These are phyloP conservation scores for Abrus precatorius DNA, from an alignment of 306 rosid species.

Conservation along the genomic window DNA sequence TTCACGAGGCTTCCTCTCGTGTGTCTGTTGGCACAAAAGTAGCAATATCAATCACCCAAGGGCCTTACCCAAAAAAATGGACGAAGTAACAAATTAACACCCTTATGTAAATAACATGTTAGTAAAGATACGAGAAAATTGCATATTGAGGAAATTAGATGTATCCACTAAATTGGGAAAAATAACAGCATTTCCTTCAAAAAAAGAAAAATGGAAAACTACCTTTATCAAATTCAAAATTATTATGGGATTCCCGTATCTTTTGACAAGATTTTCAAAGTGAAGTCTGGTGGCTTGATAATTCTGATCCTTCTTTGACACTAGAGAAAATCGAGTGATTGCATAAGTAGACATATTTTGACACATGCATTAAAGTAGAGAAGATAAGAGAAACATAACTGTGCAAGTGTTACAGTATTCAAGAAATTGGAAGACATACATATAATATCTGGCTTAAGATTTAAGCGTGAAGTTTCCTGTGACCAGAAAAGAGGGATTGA, in stretches of 20 bases:
- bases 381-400: conserved; percentile 10
- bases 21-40: conserved; percentile 52
- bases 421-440: conserved; percentile 53
- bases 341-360: conserved; percentile 6
- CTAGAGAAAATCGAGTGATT: conserved; percentile 48
- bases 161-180: conserved; percentile 2
- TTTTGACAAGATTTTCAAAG: conserved; percentile 73
- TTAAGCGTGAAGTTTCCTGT: conserved; percentile 79
- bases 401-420: conserved; percentile 7
- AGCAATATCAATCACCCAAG: conserved; percentile 36
- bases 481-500: conserved; percentile 95
- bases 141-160: conserved; percentile 3
- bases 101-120: conserved; percentile 10
- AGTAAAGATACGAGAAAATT: conserved; percentile 16
- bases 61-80: background rate
- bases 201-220: conserved; percentile 15
- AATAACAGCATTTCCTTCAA: conserved; percentile 17
- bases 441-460: conserved; percentile 80
- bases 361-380: conserved; percentile 11
- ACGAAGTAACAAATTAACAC: background rate
- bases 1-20: conserved; percentile 87
- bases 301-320: conserved; percentile 70
- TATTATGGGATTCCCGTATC: conserved; percentile 87
- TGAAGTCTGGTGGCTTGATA: conserved; percentile 84
- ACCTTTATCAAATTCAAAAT: conserved; percentile 90